Base-by-base conservation (phyloP, 2,329 filamentous ascomycete species). In the Diaporthe citri region DNA sequence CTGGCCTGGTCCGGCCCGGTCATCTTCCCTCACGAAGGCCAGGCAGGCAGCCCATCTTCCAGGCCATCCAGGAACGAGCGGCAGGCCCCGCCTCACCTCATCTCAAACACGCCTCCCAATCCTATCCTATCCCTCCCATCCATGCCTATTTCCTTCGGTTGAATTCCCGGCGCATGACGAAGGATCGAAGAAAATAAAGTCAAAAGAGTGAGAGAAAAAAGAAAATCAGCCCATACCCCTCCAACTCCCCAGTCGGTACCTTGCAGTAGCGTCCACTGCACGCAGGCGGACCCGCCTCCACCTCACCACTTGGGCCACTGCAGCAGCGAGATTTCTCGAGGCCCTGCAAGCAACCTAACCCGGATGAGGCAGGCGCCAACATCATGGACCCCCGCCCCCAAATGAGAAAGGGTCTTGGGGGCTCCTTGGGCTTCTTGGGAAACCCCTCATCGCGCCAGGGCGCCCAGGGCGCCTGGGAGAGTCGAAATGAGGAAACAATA, bases 351-450 rank as follows among this genome's bases (percentile, higher is more conserved):
- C 64, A 31, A 17, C 34, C 64, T 69, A 69, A 36, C 48, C 64
- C 64, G 15, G 15, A 69, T 55, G n/a, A 55, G 64, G 64, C 48
- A 69, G 64, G 64, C 46, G 64, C 48, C 46, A 46, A 13, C 43
- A 15, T n/a, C 41, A 5, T 25, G 3, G 41, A 31, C 13, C 22
- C 64, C 13, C n/a, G 46, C n/a, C 48, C 34, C 64, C n/a, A 69
- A 69, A 69, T 52, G 64, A 69, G n/a, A 25, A 41, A 69, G 15
- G n/a, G 64, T 69, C 64, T 55, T 69, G 46, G 62, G 57, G 28
- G 22, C 7, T 10, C 39, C 56, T 31, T 55, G 51, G 25, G 51
- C 25, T 25, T 48, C 59, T 64, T 46, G 41, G 59, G 59, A 20
- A 17, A 17, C n/a, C 39, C n/a, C 62, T 36, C 46, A 39, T 3